phyloP scores from a whole-genome alignment of 83 land plant genomes.

The Diphasiastrum complanatum region DNA sequence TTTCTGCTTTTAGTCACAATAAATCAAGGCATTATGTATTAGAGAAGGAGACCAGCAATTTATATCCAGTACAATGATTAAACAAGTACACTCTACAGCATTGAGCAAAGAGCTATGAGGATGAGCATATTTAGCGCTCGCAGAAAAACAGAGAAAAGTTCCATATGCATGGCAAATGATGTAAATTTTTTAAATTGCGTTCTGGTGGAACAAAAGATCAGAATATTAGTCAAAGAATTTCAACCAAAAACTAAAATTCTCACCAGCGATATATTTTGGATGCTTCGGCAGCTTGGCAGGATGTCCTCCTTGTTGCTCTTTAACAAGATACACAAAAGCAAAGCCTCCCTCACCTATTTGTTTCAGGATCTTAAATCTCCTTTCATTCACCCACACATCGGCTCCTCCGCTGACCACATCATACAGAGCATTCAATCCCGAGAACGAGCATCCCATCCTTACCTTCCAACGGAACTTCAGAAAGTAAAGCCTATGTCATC shows the following conservation, averaged over 20 bases:
- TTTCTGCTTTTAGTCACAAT: too few relatives aligned
- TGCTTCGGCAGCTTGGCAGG: conserved; percentile 43
- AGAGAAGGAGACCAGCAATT: too few relatives aligned
- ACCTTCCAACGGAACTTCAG: too few relatives aligned
- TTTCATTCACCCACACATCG: conserved; percentile 85
- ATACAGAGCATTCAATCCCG: conserved; percentile 76
- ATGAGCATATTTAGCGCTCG: too few relatives aligned
- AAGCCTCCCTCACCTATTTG: conserved; percentile 95
- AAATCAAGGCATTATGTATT: too few relatives aligned
- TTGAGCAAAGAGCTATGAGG: too few relatives aligned
- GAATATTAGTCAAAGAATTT: neutral
- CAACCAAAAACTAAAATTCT: neutral
- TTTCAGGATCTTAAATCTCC: conserved; percentile 59
- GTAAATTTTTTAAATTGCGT: too few relatives aligned
- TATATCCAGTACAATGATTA: too few relatives aligned
- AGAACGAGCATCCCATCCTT: conserved; percentile 80
- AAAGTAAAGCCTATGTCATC: too few relatives aligned
- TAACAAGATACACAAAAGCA: conserved; percentile 74
- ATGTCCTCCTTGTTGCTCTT: conserved; percentile 38
- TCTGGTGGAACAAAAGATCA: neutral
- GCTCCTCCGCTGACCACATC: conserved; percentile 76
- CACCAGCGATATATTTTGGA: conserved; percentile 57
- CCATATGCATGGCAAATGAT: too few relatives aligned
- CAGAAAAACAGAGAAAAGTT: too few relatives aligned
- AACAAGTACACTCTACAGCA: too few relatives aligned